Evolutionary conservation across 2,329 filamentous ascomycete species (phyloP).

Genomic region (Alternaria solani): DNA sequence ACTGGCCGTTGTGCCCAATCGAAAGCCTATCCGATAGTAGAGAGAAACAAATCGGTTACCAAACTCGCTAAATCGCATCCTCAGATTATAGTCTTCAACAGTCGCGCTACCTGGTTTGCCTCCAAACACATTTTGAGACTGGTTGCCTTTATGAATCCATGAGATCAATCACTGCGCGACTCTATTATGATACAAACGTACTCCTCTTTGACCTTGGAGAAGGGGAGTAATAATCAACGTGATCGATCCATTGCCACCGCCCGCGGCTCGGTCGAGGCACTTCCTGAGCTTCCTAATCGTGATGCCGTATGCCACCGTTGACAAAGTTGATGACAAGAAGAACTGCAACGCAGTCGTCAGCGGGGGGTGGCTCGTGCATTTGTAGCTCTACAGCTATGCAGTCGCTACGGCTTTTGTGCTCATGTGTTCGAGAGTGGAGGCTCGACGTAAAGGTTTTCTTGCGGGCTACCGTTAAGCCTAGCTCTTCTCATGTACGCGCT

Average conservation of each 20-base stretch:
- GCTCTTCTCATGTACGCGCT: slow-evolving; percentile 38
- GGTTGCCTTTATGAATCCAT: background rate
- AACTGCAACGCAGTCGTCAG: slow-evolving; percentile 2
- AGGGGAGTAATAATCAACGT: slow-evolving; percentile 5
- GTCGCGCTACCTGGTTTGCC: slow-evolving; percentile 4
- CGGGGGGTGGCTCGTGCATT: slow-evolving; percentile 1
- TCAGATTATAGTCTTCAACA: slow-evolving; percentile 12
- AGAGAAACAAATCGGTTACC: background rate
- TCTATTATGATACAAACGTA: slow-evolving; percentile 21
- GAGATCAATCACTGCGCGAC: slow-evolving; percentile 11
- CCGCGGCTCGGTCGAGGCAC: slow-evolving; percentile 15
- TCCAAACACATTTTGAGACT: slow-evolving; percentile 4
- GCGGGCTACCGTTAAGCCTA: slow-evolving; percentile 14
- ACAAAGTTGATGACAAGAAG: background rate
- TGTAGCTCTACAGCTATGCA: slow-evolving; percentile 1
- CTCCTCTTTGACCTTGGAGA: slow-evolving; percentile 5
- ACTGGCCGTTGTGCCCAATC: background rate
- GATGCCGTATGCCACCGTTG: background rate
- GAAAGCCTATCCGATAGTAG: background rate
- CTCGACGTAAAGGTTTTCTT: slow-evolving; percentile 6
- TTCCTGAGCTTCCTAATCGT: slow-evolving; percentile 3
- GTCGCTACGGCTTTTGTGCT: slow-evolving; percentile 7
- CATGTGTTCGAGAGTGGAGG: slow-evolving; percentile 11
- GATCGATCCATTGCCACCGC: slow-evolving; percentile 12
- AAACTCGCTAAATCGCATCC: slow-evolving; percentile 16